Base-by-base conservation (phyloP, 1,284 basidiomycete species). In the Pseudozyma flocculosa region DNA sequence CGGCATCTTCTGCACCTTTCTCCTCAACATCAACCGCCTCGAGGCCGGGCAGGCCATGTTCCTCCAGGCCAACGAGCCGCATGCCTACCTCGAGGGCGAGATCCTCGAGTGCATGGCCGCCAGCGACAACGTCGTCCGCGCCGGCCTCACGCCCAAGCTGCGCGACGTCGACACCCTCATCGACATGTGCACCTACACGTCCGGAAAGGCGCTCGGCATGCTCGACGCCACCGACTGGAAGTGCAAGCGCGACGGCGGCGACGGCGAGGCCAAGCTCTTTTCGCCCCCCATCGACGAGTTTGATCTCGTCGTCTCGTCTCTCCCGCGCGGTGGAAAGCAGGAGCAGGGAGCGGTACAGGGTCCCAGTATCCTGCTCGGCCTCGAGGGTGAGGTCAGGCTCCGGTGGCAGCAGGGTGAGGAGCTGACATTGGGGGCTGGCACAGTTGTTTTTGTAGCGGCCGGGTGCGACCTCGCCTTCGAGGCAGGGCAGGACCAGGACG, bases 211-310 rank as follows among this genome's bases (percentile, higher is more conserved):
- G 0, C 48, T 59, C 2, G 59, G 64, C 2, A 90, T 95, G 76
- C 78, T 86, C 56, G 85, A 80, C 24, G 86, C 90, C 0, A 76
- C 75, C 4, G 64, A 80, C 1, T 89, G 80, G 83, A 45, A 83
- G 79, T 29, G 51, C 14, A 40, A 50, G 39, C 15, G 30, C 0
- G 50, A 34, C 19, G 17, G 32, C 14, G 59, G 46, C 2, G 56
- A 50, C 21, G 59, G 46, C 3, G 56, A 50, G 30, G 61, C 68
- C 9, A 19, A 61, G 24, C 78, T 94, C n/a, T 98, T 95, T 80
- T 86, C 96, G 76, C 95, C 95, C 10, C 93, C 95, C 0, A 89
- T 96, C 70, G 87, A 87, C 34, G 95, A 98, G 78, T 98, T 99
- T 80, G 85, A 87, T 11, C 92, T 98, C 13, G 81, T 93, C 8